Conservation (phyloP, 306 rosid species). For the Bauhinia variegata region DNA sequence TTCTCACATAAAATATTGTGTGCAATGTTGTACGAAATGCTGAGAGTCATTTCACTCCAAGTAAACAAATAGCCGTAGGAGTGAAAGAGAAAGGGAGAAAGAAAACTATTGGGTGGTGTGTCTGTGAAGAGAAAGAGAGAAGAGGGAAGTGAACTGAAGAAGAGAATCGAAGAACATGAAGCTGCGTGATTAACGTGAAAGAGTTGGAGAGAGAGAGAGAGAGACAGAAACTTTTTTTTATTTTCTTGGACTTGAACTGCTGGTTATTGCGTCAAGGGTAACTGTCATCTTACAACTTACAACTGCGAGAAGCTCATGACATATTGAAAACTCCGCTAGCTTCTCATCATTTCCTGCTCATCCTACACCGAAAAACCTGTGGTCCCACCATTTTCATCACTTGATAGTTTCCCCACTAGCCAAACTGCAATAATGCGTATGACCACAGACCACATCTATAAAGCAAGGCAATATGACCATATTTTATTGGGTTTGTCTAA, state of each 20-base stretch:
- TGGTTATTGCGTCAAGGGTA: constrained; percentile 36
- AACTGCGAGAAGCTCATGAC: constrained; percentile 71
- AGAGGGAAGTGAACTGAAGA: constrained; percentile 17
- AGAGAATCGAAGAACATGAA: constrained; percentile 50
- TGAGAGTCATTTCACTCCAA: constrained; percentile 5
- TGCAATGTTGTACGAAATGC: not conserved
- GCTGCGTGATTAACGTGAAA: constrained; percentile 73
- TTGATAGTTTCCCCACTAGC: constrained; percentile 26
- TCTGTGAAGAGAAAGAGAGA: constrained; percentile 9
- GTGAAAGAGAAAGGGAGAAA: constrained; percentile 32
- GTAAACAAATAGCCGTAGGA: not conserved
- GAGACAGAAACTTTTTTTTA: too few species aligned
- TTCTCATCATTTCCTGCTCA: constrained; percentile 38
- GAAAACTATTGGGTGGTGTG: not conserved
- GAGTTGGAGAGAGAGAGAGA: constrained; percentile 37
- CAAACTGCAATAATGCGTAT: constrained; percentile 39
- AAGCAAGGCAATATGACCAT: too few species aligned
- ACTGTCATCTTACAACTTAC: constrained; percentile 50
- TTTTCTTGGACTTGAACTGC: constrained; percentile 12
- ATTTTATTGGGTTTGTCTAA: too few species aligned
- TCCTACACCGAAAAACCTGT: constrained; percentile 20
- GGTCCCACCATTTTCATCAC: constrained; percentile 40
- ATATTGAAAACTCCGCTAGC: constrained; percentile 20
- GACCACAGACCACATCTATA: constrained; percentile 24
- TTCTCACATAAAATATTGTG: not conserved